Evolutionary conservation across 2,329 filamentous ascomycete genomes (phyloP), one percentile per base, ranked within the genome.

Genomic region (Penicillium griseofulvum): DNA sequence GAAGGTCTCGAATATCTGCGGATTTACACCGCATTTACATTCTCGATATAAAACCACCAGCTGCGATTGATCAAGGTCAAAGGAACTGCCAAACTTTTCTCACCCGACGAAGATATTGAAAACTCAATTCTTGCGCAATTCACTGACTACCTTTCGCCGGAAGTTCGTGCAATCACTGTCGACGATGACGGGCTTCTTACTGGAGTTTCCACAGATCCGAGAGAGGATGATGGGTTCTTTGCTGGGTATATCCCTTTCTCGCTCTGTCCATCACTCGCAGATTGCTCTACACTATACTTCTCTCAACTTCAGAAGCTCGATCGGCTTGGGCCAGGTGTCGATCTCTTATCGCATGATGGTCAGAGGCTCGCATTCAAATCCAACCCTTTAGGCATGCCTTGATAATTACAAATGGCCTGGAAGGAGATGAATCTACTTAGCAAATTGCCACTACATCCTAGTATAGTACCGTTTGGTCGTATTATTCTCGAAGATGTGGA

Each of bases 401-500:
- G 11, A n/a, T 62, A 57, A 55, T 38, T 64, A 48, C 33, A 56
- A 28, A 60, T 61, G 45, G 52, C 59, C 19, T 71, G 58, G 66
- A 52, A 68, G 39, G 64, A 70, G 56, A 29, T 68, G 5, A 63
- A 69, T 28, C 22, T 68, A 34, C 56, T 67, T 28, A 65, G 59
- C 43, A 57, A 31, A 38, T 56, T 71, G 12, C 66, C 65, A 39
- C 48, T 55, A 24, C 61, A 69, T 56, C 63, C 64, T 24, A 69
- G 70, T 62, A 61, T 71, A 19, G 48, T 70, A 54, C 62, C 64
- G 19, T 61, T 68, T 54, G 57, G 68, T 56, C 55, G 57, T 17
- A 45, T 71, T 42, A 60, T 71, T 22, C 43, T 71, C 10, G 52
- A 65, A 41, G 62, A 65, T 33, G n/a, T 52, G 6, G 59, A 67